Evolutionary conservation across 306 rosid genomes (phyloP), one percentile per base, ranked within the genome.

Genomic region (Comarum palustre): DNA sequence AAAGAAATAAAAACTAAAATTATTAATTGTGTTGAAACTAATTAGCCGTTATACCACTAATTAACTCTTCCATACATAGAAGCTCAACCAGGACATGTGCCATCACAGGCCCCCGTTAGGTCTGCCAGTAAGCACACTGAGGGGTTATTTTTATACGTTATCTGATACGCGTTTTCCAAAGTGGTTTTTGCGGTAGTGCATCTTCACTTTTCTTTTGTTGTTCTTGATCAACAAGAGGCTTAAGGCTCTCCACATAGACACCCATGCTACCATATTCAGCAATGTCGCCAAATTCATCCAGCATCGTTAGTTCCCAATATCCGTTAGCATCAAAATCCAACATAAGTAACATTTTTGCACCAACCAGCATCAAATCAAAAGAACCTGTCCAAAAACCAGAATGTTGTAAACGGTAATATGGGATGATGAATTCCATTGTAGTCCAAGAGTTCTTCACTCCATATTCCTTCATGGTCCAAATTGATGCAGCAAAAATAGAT

Each of bases 401-500:
- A 22, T 25, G 71, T 14, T 4, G 47, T 24, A 67, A 8, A 1
- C 29, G 6, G 4, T n/a, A 8, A 45, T 25, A 45, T 25, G 25
- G 41, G 38, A 43, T 43, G 38, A 22, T 5, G 27, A 47, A 15
- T 25, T 27, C 50, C 34, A 68, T 68, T 27, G 27, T 47, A 46
- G 72, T 46, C 72, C 73, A 68, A 9, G 73, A 47, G 19, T 47
- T 17, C 12, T 17, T 19, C 25, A 46, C 6, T 27, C 58, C 72
- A 29, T 29, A 68, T 29, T 68, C 10, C 41, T 46, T 68, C 72
- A 46, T 68, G 4, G n/a, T n/a, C n/a, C n/a, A n/a, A 34, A 34
- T 34, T 34, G 36, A 34, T 4, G 36, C 3, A 34, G 4, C 5
- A 4, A 3, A 34, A 34, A 1, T 34, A 34, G 36, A 34, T 34